A percentile compares a stretch with the other conserved stretches of the same genome.
Conservation (phyloP, 2,329 filamentous ascomycete genomes). For the Aspergillus sp. region DNA sequence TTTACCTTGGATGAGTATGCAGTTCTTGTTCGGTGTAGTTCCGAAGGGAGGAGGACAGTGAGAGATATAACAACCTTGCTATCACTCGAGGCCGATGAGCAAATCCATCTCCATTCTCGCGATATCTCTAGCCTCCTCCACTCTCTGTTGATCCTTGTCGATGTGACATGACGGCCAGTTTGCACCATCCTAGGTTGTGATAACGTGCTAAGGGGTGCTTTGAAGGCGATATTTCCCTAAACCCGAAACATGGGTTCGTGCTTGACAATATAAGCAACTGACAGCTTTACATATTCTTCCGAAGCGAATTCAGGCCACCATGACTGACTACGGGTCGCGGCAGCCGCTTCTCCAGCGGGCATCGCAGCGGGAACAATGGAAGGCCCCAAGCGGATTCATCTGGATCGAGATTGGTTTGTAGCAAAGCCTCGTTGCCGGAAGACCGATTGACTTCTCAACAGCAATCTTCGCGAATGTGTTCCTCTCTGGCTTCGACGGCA, state of each 20-base stretch:
- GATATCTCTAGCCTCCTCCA: too few relatives aligned
- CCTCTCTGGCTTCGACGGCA: slow-evolving; percentile 45
- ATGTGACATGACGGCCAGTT: too few relatives aligned
- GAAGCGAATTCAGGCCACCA: slow-evolving; percentile 4
- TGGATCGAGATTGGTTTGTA: slow-evolving; percentile 46
- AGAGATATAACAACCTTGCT: neutral
- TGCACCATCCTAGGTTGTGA: too few relatives aligned
- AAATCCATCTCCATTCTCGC: too few relatives aligned
- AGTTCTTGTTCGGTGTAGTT: slow-evolving; percentile 2
- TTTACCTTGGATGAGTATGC: slow-evolving; percentile 20
- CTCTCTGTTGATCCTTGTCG: too few relatives aligned
- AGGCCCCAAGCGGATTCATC: slow-evolving; percentile 43
- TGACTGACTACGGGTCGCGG: slow-evolving; percentile 6
- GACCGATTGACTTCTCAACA: too few relatives aligned
- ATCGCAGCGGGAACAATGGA: slow-evolving; percentile 30
- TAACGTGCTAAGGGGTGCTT: too few relatives aligned
- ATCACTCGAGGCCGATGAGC: too few relatives aligned
- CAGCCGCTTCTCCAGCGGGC: slow-evolving; percentile 16
- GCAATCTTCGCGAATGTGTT: slow-evolving; percentile 58
- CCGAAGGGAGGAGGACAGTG: neutral
- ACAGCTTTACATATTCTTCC: neutral
- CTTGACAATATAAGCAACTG: neutral
- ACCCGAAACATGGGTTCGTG: too few relatives aligned
- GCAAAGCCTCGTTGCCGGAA: too few relatives aligned
- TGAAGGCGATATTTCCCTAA: too few relatives aligned